A percentile compares a stretch with the other conserved stretches of the same genome.
Conservation (phyloP, 257 asterid genomes). For the Lycium ferocissimum region DNA sequence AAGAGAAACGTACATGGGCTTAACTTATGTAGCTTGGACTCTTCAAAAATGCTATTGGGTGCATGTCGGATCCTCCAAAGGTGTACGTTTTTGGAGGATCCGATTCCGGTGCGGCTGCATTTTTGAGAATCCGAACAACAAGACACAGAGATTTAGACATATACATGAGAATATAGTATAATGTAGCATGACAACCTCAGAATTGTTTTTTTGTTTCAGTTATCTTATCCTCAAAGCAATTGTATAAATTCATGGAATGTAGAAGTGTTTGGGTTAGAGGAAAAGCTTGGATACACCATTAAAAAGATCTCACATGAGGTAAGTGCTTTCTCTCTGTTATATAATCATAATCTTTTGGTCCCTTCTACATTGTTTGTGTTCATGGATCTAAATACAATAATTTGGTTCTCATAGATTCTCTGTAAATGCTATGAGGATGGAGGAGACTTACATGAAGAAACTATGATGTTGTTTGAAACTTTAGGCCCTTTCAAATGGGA, state of each 20-base stretch:
- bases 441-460: constrained; percentile 53
- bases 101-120: no score
- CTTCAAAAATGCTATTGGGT: no score
- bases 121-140: neutral
- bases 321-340: constrained; percentile 15
- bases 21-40: neutral
- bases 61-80: neutral
- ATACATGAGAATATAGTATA: neutral
- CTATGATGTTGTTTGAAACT: constrained; percentile 59
- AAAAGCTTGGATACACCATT: constrained; percentile 51
- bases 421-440: constrained; percentile 42
- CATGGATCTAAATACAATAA: constrained; percentile 26
- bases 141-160: neutral
- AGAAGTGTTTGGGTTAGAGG: constrained; percentile 48
- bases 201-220: constrained; percentile 46
- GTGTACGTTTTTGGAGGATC: neutral
- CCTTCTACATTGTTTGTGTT: neutral
- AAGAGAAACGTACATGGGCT: neutral
- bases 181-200: neutral
- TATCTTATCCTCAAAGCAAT: constrained; percentile 36
- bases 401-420: constrained; percentile 49
- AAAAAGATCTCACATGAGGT: constrained; percentile 68
- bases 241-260: constrained; percentile 29
- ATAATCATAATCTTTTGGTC: constrained; percentile 18
- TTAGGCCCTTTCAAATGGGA: constrained; percentile 67